These are phyloP conservation scores for Benincasa hispida DNA, from an alignment of 306 rosid species.

Conservation along the genomic window DNA sequence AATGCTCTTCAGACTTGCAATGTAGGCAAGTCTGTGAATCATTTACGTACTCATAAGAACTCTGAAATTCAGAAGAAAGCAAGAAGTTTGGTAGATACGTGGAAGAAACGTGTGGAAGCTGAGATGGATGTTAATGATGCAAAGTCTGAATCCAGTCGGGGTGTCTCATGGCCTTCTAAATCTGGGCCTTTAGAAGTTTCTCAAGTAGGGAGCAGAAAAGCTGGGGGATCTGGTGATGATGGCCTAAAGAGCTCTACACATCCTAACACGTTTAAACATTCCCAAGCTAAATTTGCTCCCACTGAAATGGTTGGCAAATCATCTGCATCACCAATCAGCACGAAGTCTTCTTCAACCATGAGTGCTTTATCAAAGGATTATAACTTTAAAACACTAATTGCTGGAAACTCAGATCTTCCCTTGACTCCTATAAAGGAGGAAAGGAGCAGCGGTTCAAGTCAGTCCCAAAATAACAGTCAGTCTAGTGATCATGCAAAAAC, in stretches of 20 bases:
- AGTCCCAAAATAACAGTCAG: slow-evolving; percentile 68
- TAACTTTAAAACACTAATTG: slow-evolving; percentile 22
- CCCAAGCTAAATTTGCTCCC: slow-evolving; percentile 36
- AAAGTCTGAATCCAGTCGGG: slow-evolving; percentile 47
- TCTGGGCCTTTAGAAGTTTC: slow-evolving; percentile 41
- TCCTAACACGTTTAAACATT: slow-evolving; percentile 36
- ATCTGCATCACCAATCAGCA: slow-evolving; percentile 29
- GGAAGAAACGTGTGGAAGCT: slow-evolving; percentile 92
- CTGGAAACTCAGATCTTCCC: slow-evolving; percentile 45
- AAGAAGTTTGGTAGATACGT: slow-evolving; percentile 67
- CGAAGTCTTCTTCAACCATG: slow-evolving; percentile 29
- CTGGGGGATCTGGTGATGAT: slow-evolving; percentile 48
- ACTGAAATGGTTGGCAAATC: slow-evolving; percentile 42
- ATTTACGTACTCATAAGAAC: slow-evolving; percentile 61
- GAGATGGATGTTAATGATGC: slow-evolving; percentile 66
- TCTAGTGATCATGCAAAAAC: slow-evolving; percentile 71
- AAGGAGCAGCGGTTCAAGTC: slow-evolving; percentile 81
- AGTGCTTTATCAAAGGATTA: slow-evolving; percentile 32
- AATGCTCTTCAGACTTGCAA: slow-evolving; percentile 55
- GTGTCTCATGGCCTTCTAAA: slow-evolving; percentile 46
- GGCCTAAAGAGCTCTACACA: slow-evolving; percentile 47
- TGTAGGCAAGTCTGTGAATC: slow-evolving; percentile 79
- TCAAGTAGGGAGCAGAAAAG: slow-evolving; percentile 42
- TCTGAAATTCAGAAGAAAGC: slow-evolving; percentile 72
- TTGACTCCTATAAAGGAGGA: slow-evolving; percentile 63